phyloP scores from a whole-genome alignment of 1,284 basidiomycete species.

The Bondarzewia mesenterica region DNA sequence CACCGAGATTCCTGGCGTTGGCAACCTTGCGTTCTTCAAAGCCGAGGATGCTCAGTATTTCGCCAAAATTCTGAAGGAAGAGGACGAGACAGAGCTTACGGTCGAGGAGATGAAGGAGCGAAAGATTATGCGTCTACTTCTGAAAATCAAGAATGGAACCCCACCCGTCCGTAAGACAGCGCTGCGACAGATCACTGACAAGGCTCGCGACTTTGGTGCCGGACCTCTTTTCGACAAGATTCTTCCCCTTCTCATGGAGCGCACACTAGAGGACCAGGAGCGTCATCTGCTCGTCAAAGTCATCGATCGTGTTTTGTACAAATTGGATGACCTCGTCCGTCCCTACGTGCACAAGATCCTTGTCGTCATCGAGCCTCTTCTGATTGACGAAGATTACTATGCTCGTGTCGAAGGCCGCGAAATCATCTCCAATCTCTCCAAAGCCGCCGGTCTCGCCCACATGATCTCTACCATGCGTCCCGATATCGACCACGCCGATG shows the following conservation, averaged over 20 bases:
- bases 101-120: conserved; percentile 99
- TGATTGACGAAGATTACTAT: conserved; percentile 99
- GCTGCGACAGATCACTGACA: conserved; percentile 98
- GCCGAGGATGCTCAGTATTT: conserved; percentile 98
- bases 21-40: conserved; percentile 97
- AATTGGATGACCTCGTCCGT: conserved; percentile 96
- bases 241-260: conserved; percentile 96
- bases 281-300: conserved; percentile 98
- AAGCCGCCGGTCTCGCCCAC: conserved; percentile 97
- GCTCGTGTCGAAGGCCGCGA: conserved; percentile 98
- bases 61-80: conserved; percentile 91
- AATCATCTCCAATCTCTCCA: conserved; percentile 98
- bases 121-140: conserved; percentile 98
- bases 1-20: conserved; percentile 98
- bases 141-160: conserved; percentile 99
- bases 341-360: conserved; percentile 99
- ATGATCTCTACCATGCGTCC: conserved; percentile 99
- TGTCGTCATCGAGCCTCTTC: conserved; percentile 97
- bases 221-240: conserved; percentile 99
- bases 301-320: conserved; percentile 98
- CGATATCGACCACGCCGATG: conserved; percentile 99
- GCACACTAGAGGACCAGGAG: conserved; percentile 97
- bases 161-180: conserved; percentile 98
- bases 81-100: conserved; percentile 90
- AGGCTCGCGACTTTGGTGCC: conserved; percentile 96